These are phyloP conservation scores for Crithidia expoeki DNA, from an alignment of 208 protist species.

Conservation along the genomic window DNA sequence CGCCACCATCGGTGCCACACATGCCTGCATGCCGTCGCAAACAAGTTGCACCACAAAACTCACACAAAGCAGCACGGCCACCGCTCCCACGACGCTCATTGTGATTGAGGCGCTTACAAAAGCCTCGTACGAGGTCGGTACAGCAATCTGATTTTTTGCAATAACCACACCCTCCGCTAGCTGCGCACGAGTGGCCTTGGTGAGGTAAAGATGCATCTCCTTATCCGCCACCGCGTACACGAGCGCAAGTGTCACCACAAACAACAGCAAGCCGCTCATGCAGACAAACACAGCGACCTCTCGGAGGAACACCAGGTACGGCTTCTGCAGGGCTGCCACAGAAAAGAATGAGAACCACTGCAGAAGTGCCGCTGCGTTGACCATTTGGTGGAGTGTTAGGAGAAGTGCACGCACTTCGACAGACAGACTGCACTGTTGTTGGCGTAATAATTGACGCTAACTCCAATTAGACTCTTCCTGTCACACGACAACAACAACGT, in stretches of 20 bases:
- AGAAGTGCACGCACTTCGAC: no score
- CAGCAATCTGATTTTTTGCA: conserved; percentile 8
- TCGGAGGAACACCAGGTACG: conserved; percentile 18
- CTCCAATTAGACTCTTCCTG: no score
- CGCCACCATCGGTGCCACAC: conserved; percentile 36
- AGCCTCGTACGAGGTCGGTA: conserved; percentile 31
- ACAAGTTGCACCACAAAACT: conserved; percentile 25
- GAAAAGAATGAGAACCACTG: conserved; percentile 31
- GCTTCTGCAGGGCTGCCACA: conserved; percentile 14
- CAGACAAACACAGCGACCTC: conserved; percentile 23
- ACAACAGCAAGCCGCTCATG: conserved; percentile 29
- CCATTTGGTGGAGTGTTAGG: no score
- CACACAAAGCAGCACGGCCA: conserved; percentile 38
- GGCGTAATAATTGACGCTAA: no score
- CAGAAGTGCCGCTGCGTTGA: conserved; percentile 1
- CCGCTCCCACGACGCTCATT: conserved; percentile 20
- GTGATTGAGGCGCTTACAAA: conserved; percentile 36
- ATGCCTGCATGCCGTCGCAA: conserved; percentile 23
- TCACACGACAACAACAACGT: no score
- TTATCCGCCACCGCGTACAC: conserved; percentile 18
- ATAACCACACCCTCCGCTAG: conserved; percentile 4
- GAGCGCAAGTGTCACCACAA: conserved; percentile 25
- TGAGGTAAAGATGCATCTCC: conserved; percentile 30
- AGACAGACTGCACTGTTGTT: no score
- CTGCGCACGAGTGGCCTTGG: conserved; percentile 5